Evolutionary conservation across 116 monocot genomes (phyloP), one percentile per base, ranked within the genome.

Genomic region (Cymodocea nodosa): DNA sequence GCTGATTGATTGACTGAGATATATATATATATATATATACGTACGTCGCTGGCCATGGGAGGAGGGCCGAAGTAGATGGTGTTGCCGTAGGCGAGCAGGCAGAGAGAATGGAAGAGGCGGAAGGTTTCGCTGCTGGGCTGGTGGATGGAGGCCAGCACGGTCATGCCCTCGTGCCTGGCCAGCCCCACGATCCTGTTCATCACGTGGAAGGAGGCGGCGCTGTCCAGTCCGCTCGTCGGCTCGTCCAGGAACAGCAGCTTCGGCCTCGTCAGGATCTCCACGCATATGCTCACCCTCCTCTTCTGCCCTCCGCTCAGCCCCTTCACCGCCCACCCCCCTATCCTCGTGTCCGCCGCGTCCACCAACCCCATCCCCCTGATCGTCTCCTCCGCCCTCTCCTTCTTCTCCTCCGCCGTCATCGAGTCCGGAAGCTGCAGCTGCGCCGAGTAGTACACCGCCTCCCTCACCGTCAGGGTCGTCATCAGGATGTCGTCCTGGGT

Each of bases 261-360:
- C 7, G 78, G 78, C 3, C 78, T 40, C 0, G 73, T 78, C 18
- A 78, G 50, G 51, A 78, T 73, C 69, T 78, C 74, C 0, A 74
- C 13, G 64, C 78, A 78, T 0, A 78, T 78, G 78, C 78, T 78
- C 1, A 78, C 78, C 30, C 74, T 69, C 40, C 73, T 73, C 60
- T 69, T 73, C 60, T 78, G 78, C 0, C 74, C 78, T 0, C 78
- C 78, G 35, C 78, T 78, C 0, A 78, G 37, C 6, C 74, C 74
- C 22, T 74, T 74, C 5, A 23, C 35, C 0, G 30, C 51, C 64
- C 60, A 51, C 7, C 78, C 70, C 0, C 73, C 78, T 0, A 78
- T 78, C 52, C 73, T 68, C 14, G 78, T 78, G 30, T 78, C 78
- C 6, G 64, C 51, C 6, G 64, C 78, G 35, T 73, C 73, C 6